Evolutionary conservation across 139 green algal genomes (phyloP), one percentile per base, ranked within the genome.

Genomic region (Chlorella sp.): DNA sequence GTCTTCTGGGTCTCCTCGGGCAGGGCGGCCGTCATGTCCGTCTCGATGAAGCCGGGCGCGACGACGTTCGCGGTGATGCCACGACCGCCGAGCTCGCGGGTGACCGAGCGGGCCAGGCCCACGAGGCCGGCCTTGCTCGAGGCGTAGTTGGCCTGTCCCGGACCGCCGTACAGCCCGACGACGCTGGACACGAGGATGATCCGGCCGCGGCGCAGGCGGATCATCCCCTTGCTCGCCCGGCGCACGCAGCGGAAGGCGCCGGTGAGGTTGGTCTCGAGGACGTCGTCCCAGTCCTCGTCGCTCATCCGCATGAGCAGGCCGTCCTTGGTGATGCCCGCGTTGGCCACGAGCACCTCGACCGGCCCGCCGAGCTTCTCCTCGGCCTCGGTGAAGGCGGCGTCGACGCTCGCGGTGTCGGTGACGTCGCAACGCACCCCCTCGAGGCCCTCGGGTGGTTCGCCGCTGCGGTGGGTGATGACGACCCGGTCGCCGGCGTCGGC

Each of bases 221-320:
- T 72, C 92, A 97, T 97, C 27, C 96, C 35, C 83, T 97, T 97
- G 65, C 85, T 88, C 31, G 90, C 92, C 27, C 85, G 3, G 62
- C n/a, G 23, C 17, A 90, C 81, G 35, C 80, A 80, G 62, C 86
- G 87, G 81, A 96, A 96, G 35, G 96, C 92, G 63, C 87, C 89
- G 6, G 86, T 85, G 35, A 97, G 90, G 83, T 97, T 97, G 71
- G 87, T 85, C 73, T 94, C 79, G 70, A 97, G 93, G 29, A 97
- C 92, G 6, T 90, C 88, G 49, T 97, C 74, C 92, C 90, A 95
- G 72, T 92, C 80, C n/a, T 90, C 78, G 2, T 80, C 77, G 87
- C 95, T 97, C 92, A 97, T 97, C 74, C 92, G 86, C 87, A 95
- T 91, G 77, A 97, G 87, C 32, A 97, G 77, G 5, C 79, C 88